Conservation (phyloP, 2,329 filamentous ascomycete genomes). For the Colletotrichum sp. region DNA sequence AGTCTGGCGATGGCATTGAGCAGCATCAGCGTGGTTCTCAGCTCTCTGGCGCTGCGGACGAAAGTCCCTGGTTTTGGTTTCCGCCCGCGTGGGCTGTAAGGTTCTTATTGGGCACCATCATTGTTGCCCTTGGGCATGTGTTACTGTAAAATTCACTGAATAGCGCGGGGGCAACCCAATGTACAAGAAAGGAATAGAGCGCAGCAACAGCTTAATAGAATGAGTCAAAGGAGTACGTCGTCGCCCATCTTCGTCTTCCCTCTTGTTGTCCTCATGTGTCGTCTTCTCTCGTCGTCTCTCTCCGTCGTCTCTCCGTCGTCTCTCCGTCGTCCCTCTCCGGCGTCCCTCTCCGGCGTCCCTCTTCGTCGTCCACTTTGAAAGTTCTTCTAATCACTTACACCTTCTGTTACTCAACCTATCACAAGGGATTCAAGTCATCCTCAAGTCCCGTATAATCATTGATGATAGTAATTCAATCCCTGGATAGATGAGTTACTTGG, state of each 20-base stretch:
- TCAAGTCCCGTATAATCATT: not conserved
- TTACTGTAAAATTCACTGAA: not conserved
- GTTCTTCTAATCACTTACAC: not conserved
- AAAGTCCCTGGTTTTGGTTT: slow-evolving; percentile 50
- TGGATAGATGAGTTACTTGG: not conserved
- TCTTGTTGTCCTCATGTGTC: too few species aligned
- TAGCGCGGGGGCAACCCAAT: not conserved
- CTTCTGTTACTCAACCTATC: not conserved
- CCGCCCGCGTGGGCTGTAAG: slow-evolving; percentile 28
- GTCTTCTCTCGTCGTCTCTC: not conserved
- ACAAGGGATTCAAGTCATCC: not conserved
- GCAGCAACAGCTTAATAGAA: not conserved
- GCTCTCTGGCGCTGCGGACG: slow-evolving; percentile 74
- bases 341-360: too few species aligned
- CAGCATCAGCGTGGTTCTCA: slow-evolving; percentile 86
- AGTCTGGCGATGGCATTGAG: slow-evolving; percentile 91
- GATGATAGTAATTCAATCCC: not conserved
- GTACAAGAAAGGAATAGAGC: not conserved
- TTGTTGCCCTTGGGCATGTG: not conserved
- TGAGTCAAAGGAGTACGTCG: not conserved
- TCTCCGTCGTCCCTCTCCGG: not conserved
- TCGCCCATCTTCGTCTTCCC: not conserved
- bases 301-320: not conserved
- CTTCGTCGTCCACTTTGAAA: not conserved
- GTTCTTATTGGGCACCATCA: not conserved